These are phyloP conservation scores for Hydnomerulius pinastri DNA, from an alignment of 768 basidiomycete genomes.

Conservation along the genomic window DNA sequence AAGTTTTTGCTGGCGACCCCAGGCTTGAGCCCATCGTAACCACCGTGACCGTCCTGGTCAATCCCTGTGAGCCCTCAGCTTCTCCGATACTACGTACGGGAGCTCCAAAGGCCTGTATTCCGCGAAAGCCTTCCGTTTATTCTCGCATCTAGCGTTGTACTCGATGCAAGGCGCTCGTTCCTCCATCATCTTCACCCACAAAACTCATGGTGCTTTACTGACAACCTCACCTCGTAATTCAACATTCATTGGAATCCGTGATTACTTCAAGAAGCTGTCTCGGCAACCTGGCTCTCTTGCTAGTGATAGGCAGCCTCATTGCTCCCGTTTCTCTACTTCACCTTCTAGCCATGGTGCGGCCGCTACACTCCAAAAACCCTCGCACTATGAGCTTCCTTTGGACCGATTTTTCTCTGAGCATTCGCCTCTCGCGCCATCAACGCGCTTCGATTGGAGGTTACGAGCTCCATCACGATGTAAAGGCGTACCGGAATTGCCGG, in stretches of 20 bases:
- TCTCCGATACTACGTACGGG: too few species aligned
- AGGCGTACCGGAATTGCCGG: slow-evolving; percentile 12
- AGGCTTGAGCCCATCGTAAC: neutral
- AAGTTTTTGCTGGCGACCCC: neutral
- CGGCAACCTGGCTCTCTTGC: neutral
- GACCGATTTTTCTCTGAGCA: slow-evolving; percentile 32
- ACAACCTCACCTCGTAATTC: slow-evolving; percentile 9
- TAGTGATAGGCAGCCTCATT: neutral
- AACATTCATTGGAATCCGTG: slow-evolving; percentile 34
- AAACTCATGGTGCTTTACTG: slow-evolving; percentile 7
- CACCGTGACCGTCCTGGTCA: too few species aligned
- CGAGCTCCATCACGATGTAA: slow-evolving; percentile 50
- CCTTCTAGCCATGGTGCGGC: slow-evolving; percentile 1
- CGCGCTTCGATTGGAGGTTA: slow-evolving; percentile 63
- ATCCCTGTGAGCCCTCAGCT: too few species aligned
- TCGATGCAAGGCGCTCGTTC: slow-evolving; percentile 19
- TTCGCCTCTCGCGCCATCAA: slow-evolving; percentile 26
- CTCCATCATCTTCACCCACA: slow-evolving; percentile 1
- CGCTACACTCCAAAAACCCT: slow-evolving; percentile 13
- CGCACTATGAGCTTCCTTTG: slow-evolving; percentile 23
- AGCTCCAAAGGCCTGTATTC: too few species aligned
- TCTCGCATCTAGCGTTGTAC: too few species aligned
- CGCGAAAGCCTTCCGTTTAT: too few species aligned
- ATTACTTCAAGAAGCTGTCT: slow-evolving; percentile 27
- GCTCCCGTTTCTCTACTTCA: slow-evolving; percentile 20